Evolutionary conservation across 2,329 filamentous ascomycete genomes (phyloP).

Genomic region (Reticulascus tulasneorum): DNA sequence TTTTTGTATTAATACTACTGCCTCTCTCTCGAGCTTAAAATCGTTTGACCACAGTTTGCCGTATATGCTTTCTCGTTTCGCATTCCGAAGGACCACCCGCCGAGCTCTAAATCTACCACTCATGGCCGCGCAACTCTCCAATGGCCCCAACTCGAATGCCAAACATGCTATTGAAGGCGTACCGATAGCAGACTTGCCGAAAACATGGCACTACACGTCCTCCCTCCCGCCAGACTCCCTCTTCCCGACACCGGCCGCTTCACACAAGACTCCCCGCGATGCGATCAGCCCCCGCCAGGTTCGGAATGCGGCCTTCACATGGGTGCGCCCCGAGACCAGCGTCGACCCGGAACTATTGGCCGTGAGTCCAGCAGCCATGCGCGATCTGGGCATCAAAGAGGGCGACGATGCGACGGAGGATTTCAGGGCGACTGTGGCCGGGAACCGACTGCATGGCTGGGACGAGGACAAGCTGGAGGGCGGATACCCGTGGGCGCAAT

Average conservation of each 20-base stretch:
- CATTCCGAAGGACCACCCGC: conserved; percentile 24
- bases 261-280: conserved; percentile 75
- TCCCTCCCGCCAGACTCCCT: conserved; percentile 69
- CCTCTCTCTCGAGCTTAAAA: too few relatives aligned
- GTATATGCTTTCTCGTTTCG: conserved; percentile 28
- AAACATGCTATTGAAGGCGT: conserved; percentile 23
- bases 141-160: conserved; percentile 17
- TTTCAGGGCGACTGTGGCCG: conserved; percentile 74
- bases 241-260: conserved; percentile 76
- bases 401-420: conserved; percentile 67
- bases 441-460: conserved; percentile 79
- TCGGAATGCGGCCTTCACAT: conserved; percentile 81
- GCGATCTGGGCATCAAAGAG: conserved; percentile 70
- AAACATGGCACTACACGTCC: conserved; percentile 63
- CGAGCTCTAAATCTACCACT: conserved; percentile 18
- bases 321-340: conserved; percentile 74
- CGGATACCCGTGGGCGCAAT: conserved; percentile 96
- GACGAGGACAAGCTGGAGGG: conserved; percentile 61
- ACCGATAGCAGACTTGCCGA: conserved; percentile 54
- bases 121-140: conserved; percentile 30
- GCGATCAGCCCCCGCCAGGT: conserved; percentile 78
- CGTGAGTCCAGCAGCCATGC: conserved; percentile 73
- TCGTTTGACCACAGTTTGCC: too few relatives aligned
- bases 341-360: conserved; percentile 74
- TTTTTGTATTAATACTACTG: too few relatives aligned